Evolutionary conservation across 164 flowering plant species (phyloP), one percentile per base, ranked within the genome.

Genomic region (Hamamelis virginiana): DNA sequence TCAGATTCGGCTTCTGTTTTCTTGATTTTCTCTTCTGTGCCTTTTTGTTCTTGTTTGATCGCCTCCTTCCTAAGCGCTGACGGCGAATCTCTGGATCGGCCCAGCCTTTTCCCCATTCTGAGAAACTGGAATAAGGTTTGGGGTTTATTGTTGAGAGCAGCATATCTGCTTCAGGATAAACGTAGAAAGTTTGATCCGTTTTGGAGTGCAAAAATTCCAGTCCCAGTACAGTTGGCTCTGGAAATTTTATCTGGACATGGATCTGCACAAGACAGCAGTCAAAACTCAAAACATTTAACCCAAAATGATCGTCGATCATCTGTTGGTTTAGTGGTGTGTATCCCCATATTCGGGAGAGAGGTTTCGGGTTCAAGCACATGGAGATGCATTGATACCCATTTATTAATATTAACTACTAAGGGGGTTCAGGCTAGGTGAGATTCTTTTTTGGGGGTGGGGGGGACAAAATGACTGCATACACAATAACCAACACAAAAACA

Each of bases 21-120:
- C 79, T 38, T 45, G 71, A 27, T 33, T 64, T 47, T 10, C 62
- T 18, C 21, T 71, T 59, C 41, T 64, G 14, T 55, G 77, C 75
- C 56, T 72, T 75, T 67, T 77, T 86, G 56, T 67, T 70, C 1
- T 77, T 86, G 56, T 67, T 70, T 1, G 56, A 14, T 71, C 51
- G 75, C 71, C 41, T 79, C 66, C 65, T 77, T 59, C 57, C 76
- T 28, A 94, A 74, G 45, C 97, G 87, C 69, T 86, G 87, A 12
- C 84, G 85, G 21, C 97, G 93, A 66, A 90, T 90, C 79, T 85
- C 89, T 51, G 98, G 97, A 83, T 94, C 95, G 46, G 98, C 98
- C 98, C 97, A 90, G 41, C 98, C 98, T 79, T 76, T 84, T 44
- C 95, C 94, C 96, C 95, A 90, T 16, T 90, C 94, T 10, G 93